Conservation (phyloP, 1,284 basidiomycete genomes). For the Trametes pubescens region DNA sequence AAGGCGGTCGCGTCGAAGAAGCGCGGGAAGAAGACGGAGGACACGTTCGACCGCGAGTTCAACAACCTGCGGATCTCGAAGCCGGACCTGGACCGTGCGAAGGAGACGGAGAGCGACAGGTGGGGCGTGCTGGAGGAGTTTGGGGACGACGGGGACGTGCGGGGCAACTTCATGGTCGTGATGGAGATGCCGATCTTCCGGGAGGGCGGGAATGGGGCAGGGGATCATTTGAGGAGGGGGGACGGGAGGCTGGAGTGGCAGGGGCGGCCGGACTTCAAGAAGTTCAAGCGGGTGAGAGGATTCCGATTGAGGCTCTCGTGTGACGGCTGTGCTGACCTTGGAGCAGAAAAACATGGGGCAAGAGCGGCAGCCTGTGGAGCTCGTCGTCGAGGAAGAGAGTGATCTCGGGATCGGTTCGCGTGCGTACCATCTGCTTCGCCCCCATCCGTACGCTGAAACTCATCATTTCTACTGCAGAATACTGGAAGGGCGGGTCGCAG, state of each 20-base stretch:
- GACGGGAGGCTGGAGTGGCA: conserved; percentile 55
- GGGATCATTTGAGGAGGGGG: conserved; percentile 35
- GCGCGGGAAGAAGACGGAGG: conserved; percentile 72
- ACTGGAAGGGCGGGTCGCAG: conserved; percentile 55
- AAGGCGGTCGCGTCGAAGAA: conserved; percentile 79
- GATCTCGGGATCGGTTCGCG: conserved; percentile 66
- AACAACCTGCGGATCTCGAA: conserved; percentile 83
- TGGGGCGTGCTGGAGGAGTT: conserved; percentile 80
- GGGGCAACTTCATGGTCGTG: conserved; percentile 89
- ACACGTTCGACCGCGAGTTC: conserved; percentile 85
- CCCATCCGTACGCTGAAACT: background rate
- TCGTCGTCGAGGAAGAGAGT: conserved; percentile 59
- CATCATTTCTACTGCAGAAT: conserved; percentile 46
- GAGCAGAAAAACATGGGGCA: conserved; percentile 44
- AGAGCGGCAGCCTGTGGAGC: conserved; percentile 53
- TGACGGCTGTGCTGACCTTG: background rate
- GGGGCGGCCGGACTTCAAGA: conserved; percentile 82
- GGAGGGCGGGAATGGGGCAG: conserved; percentile 37
- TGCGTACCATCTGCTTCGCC: conserved; percentile 36
- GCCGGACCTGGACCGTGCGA: conserved; percentile 61
- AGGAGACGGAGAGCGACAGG: conserved; percentile 52
- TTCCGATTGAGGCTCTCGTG: background rate
- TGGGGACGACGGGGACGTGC: conserved; percentile 67
- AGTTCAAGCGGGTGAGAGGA: conserved; percentile 78
- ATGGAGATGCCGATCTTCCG: conserved; percentile 71